Evolutionary conservation across 2,329 filamentous ascomycete species (phyloP).

Genomic region (Sphaerulina vaccinii): DNA sequence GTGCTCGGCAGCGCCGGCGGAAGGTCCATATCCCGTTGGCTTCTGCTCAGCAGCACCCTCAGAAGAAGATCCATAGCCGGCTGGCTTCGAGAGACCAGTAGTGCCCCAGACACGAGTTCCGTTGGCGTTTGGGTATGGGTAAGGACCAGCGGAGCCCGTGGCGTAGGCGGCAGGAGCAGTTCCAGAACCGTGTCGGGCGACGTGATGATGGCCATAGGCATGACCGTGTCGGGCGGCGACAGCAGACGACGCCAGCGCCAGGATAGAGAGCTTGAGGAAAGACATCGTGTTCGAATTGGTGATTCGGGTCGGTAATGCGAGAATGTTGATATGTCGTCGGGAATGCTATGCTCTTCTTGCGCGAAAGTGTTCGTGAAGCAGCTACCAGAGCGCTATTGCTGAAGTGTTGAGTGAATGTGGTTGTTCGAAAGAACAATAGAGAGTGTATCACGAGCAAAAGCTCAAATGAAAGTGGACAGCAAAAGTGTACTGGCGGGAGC

Average conservation of each 20-base stretch:
- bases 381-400: constrained; percentile 42
- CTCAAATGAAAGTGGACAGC: constrained; percentile 36
- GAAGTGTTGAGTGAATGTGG: constrained; percentile 34
- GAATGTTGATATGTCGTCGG: constrained; percentile 3
- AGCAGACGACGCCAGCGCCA: constrained; percentile 45
- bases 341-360: constrained; percentile 9
- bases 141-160: constrained; percentile 26
- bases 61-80: constrained; percentile 2
- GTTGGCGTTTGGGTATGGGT: constrained; percentile 33
- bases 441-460: constrained; percentile 42
- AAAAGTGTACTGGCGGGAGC: constrained; percentile 27
- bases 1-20: constrained; percentile 11
- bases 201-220: constrained; percentile 27
- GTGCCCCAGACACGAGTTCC: constrained; percentile 30
- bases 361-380: constrained; percentile 22
- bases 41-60: constrained; percentile 7
- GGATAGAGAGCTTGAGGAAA: constrained; percentile 41
- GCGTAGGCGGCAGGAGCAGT: constrained; percentile 30
- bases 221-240: constrained; percentile 32
- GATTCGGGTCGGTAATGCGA: constrained; percentile 18
- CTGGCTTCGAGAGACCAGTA: constrained; percentile 23
- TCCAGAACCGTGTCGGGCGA: constrained; percentile 35
- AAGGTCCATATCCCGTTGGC: constrained; percentile 2
- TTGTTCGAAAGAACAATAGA: constrained; percentile 33
- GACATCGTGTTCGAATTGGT: constrained; percentile 39